Percentiles rank a stretch among this genome's conserved stretches.
These are phyloP conservation scores for Calocybe gangraenosa DNA, from an alignment of 768 basidiomycete genomes.

Conservation along the genomic window DNA sequence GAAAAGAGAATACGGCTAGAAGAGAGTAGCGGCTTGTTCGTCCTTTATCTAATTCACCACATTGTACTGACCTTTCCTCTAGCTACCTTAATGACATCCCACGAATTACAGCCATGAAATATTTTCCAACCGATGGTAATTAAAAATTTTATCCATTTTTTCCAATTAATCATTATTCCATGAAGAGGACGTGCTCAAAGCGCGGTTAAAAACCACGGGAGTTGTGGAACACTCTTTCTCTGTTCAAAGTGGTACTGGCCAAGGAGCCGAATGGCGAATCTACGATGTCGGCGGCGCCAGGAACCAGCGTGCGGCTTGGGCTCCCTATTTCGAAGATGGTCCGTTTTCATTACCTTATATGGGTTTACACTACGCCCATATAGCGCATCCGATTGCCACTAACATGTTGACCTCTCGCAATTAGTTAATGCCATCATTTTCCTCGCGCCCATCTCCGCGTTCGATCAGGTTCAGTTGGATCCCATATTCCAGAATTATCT, in stretches of 20 bases:
- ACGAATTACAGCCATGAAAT: conserved; percentile 76
- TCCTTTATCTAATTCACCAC: conserved; percentile 6
- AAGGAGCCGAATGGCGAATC: conserved; percentile 71
- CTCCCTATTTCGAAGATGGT: conserved; percentile 87
- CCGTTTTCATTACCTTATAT: conserved; percentile 19
- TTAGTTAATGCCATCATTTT: conserved; percentile 88
- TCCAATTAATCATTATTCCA: conserved; percentile 10
- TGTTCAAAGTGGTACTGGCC: conserved; percentile 51
- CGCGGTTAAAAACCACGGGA: conserved; percentile 78
- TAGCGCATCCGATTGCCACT: conserved; percentile 1
- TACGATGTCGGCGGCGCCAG: conserved; percentile 84
- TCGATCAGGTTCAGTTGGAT: conserved; percentile 54
- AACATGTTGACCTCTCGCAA: not conserved
- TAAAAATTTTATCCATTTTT: conserved; percentile 13
- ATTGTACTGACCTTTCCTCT: not conserved
- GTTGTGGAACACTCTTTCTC: conserved; percentile 77
- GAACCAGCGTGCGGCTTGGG: conserved; percentile 83
- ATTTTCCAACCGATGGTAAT: conserved; percentile 74
- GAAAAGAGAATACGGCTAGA: conserved; percentile 69
- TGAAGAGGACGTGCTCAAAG: conserved; percentile 73
- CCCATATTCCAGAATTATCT: conserved; percentile 4
- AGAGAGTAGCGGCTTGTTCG: conserved; percentile 85
- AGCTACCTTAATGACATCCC: conserved; percentile 82
- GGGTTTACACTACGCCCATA: not conserved
- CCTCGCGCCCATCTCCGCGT: conserved; percentile 83